These are phyloP conservation scores for Spirogloea muscicola DNA, from an alignment of 139 green algal species.

Conservation along the genomic window DNA sequence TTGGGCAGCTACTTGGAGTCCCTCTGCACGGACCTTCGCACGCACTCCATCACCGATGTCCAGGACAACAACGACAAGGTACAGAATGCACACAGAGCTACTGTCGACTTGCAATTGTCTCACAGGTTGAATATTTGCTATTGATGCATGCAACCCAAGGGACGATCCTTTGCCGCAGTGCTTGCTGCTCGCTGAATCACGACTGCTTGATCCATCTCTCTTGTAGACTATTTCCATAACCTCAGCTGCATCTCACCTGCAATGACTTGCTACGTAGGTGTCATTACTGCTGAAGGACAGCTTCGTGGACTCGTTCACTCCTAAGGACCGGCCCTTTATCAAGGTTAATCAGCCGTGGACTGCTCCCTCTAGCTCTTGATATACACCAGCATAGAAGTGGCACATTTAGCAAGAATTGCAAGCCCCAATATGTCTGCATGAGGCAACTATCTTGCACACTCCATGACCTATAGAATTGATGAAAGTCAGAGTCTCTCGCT, in stretches of 20 bases:
- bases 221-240: too few species aligned
- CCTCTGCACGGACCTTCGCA: conserved; percentile 64
- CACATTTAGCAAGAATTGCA: too few species aligned
- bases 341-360: too few species aligned
- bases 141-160: not conserved
- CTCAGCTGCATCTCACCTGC: too few species aligned
- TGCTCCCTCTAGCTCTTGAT: too few species aligned
- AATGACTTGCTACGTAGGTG: conserved; percentile 34
- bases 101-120: not conserved
- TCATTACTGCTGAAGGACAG: conserved; percentile 68
- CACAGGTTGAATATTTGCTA: not conserved
- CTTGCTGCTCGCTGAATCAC: not conserved
- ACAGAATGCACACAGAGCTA: conserved; percentile 11
- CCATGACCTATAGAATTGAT: too few species aligned
- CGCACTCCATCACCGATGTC: conserved; percentile 83
- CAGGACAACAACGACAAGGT: conserved; percentile 18
- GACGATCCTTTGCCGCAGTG: not conserved
- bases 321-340: conserved; percentile 67
- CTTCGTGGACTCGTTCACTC: conserved; percentile 65
- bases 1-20: conserved; percentile 52
- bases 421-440: too few species aligned
- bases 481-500: too few species aligned
- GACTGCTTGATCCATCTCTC: too few species aligned
- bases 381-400: too few species aligned
- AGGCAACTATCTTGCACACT: too few species aligned